Conservation (phyloP, 2,329 filamentous ascomycete genomes). For the Epichloe amarillans region DNA sequence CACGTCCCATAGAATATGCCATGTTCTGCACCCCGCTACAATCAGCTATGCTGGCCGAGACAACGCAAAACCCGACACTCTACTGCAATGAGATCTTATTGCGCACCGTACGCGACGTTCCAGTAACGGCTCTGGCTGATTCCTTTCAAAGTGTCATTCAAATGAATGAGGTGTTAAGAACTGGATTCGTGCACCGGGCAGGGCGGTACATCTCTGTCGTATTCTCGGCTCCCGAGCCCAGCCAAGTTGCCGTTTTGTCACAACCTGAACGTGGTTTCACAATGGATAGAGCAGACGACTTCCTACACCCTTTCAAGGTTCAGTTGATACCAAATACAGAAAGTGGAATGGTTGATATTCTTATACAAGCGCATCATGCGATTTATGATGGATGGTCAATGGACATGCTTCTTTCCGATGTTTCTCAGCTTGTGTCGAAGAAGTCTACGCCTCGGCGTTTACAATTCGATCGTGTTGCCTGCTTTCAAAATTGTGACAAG, state of each 20-base stretch:
- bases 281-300: constrained; percentile 22
- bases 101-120: constrained; percentile 29
- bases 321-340: constrained; percentile 29
- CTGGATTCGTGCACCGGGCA: constrained; percentile 52
- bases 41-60: constrained; percentile 68
- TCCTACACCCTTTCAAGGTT: constrained; percentile 47
- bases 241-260: constrained; percentile 23
- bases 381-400: constrained; percentile 92
- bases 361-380: constrained; percentile 63
- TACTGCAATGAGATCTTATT: constrained; percentile 74
- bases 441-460: constrained; percentile 26
- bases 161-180: constrained; percentile 55
- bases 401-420: constrained; percentile 57
- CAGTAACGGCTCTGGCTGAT: constrained; percentile 25
- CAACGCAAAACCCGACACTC: constrained; percentile 38
- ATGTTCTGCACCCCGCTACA: constrained; percentile 61
- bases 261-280: constrained; percentile 25
- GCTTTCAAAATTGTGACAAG: constrained; percentile 26
- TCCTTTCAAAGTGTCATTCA: constrained; percentile 37
- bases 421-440: constrained; percentile 35
- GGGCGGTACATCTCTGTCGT: constrained; percentile 33
- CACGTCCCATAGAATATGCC: not conserved
- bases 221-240: constrained; percentile 37
- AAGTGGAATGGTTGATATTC: constrained; percentile 15
- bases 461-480: constrained; percentile 47